Evolutionary conservation across 345 rosid species (phyloP).

Genomic region (Carallia pectinifolia): DNA sequence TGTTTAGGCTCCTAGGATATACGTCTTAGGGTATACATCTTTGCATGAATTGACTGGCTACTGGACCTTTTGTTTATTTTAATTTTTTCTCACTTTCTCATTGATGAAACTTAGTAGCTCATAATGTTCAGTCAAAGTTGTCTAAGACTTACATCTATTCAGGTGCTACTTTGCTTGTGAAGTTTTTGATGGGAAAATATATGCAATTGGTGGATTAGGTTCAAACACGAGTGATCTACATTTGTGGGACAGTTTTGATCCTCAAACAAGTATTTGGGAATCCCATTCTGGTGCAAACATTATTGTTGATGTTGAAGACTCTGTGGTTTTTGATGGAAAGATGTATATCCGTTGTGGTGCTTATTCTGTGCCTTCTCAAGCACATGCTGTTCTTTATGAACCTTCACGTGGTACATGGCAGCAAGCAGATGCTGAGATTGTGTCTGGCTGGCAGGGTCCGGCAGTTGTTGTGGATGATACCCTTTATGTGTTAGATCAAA

Average conservation of each 20-base stretch:
- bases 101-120: neutral
- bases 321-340: slow-evolving; percentile 63
- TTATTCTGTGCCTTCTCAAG: slow-evolving; percentile 33
- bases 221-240: slow-evolving; percentile 39
- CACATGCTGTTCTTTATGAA: slow-evolving; percentile 43
- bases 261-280: slow-evolving; percentile 42
- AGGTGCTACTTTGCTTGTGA: slow-evolving; percentile 82
- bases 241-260: slow-evolving; percentile 71
- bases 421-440: slow-evolving; percentile 56
- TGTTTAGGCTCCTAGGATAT: too few relatives aligned
- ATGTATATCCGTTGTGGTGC: slow-evolving; percentile 50
- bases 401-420: slow-evolving; percentile 55
- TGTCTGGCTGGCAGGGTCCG: slow-evolving; percentile 79
- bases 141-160: slow-evolving; percentile 17
- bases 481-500: slow-evolving; percentile 73
- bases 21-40: too few relatives aligned
- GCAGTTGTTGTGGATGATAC: slow-evolving; percentile 60
- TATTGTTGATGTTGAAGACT: slow-evolving; percentile 58
- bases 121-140: neutral
- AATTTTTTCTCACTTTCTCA: neutral
- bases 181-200: slow-evolving; percentile 54
- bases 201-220: slow-evolving; percentile 72
- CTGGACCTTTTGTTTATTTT: too few relatives aligned
- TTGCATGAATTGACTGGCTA: too few relatives aligned
- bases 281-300: slow-evolving; percentile 37